These are phyloP conservation scores for Pleurotus sapidus DNA, from an alignment of 768 basidiomycete species.

Conservation along the genomic window DNA sequence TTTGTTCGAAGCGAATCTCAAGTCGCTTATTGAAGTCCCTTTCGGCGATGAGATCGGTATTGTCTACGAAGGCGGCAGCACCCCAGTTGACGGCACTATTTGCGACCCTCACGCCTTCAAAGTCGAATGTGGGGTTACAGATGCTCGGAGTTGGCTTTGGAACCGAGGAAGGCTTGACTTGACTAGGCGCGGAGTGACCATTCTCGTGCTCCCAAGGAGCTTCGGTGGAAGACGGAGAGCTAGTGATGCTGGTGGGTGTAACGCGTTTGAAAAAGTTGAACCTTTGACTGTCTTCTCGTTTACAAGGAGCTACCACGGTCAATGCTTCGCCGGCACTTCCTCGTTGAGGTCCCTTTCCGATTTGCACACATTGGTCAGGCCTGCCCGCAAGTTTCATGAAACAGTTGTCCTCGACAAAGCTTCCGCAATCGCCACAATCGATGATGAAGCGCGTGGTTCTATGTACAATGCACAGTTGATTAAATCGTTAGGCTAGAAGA, in stretches of 20 bases:
- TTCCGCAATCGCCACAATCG: constrained; percentile 2
- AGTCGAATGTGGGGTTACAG: constrained; percentile 5
- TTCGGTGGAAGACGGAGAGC: background rate
- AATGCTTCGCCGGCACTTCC: background rate
- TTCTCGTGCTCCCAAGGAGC: background rate
- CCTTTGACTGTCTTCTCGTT: constrained; percentile 2
- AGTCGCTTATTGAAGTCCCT: constrained; percentile 1
- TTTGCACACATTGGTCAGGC: constrained; percentile 5
- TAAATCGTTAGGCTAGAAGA: background rate
- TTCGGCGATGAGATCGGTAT: background rate
- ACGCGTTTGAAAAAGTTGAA: constrained; percentile 4
- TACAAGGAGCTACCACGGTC: background rate
- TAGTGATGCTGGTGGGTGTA: background rate
- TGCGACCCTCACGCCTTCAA: constrained; percentile 2
- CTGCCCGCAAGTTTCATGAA: constrained; percentile 6
- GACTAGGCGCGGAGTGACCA: too few relatives aligned
- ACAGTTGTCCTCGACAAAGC: constrained; percentile 4
- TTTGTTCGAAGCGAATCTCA: constrained; percentile 6
- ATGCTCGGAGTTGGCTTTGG: background rate
- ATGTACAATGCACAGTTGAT: background rate
- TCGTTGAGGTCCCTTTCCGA: background rate
- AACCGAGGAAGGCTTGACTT: background rate
- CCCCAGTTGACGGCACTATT: constrained; percentile 5
- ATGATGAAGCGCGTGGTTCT: constrained; percentile 6
- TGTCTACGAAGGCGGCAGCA: background rate